These are phyloP conservation scores for Candida alai DNA, from an alignment of 805 yeast genomes.

Conservation along the genomic window DNA sequence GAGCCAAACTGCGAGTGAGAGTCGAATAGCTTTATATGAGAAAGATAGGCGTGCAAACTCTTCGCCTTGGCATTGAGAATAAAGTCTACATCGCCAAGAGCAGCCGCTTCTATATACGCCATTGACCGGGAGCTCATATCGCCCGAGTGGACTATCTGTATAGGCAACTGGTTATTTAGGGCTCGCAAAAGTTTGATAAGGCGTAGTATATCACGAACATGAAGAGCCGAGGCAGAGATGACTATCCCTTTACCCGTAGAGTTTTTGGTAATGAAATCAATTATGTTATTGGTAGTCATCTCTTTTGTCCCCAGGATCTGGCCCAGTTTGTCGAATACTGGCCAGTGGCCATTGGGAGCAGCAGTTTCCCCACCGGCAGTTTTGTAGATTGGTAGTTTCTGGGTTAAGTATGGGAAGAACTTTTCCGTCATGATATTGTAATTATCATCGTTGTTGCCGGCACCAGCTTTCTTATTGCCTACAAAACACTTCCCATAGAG, in stretches of 20 bases:
- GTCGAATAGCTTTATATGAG: conserved; percentile 15
- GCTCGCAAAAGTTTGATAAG: conserved; percentile 29
- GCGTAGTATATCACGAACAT: conserved; percentile 18
- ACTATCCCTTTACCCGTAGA: conserved; percentile 32
- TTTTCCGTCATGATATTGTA: conserved; percentile 17
- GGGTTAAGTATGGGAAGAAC: conserved; percentile 26
- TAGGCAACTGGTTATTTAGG: conserved; percentile 29
- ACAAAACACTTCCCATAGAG: conserved; percentile 30
- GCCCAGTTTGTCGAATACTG: conserved; percentile 4
- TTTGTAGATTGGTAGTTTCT: conserved; percentile 20
- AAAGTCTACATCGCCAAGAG: conserved; percentile 14
- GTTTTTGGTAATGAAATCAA: conserved; percentile 38
- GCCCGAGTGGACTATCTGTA: conserved; percentile 23
- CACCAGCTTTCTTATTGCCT: conserved; percentile 2
- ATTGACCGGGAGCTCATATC: conserved; percentile 23
- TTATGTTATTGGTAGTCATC: conserved; percentile 14
- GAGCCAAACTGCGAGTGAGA: conserved; percentile 14
- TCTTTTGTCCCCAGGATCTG: conserved; percentile 9
- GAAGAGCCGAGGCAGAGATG: conserved; percentile 23
- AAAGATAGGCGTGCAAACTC: conserved; percentile 15
- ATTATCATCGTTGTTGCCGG: not conserved
- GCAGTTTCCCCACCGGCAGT: not conserved
- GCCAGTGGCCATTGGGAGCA: conserved; percentile 5
- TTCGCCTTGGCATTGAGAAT: conserved; percentile 17
- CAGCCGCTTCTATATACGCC: conserved; percentile 17